Evolutionary conservation across 208 protist genomes (phyloP).

Genomic region (Phytomonas sp.): DNA sequence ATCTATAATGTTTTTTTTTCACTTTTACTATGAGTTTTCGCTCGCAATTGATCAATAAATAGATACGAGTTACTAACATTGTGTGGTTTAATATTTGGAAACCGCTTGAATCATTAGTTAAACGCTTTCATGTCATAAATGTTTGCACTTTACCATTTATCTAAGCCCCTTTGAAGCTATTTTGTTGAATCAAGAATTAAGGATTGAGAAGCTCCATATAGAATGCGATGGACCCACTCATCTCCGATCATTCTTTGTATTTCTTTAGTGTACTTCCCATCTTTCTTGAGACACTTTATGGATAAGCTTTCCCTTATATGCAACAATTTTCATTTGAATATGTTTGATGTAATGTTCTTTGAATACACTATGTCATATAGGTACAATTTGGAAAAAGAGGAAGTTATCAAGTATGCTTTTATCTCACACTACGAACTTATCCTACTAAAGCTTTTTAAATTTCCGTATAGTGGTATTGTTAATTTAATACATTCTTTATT

Average conservation of each 20-base stretch:
- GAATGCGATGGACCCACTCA: neutral
- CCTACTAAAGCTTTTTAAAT: neutral
- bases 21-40: neutral
- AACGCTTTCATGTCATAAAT: neutral
- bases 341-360: neutral
- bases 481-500: neutral
- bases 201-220: neutral
- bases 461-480: slow-evolving; percentile 10
- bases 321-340: neutral
- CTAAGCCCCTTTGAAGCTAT: neutral
- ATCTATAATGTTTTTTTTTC: neutral
- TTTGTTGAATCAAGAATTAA: neutral
- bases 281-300: neutral
- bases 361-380: neutral
- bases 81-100: neutral
- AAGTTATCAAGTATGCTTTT: neutral
- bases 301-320: slow-evolving; percentile 2
- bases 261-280: no score
- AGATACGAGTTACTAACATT: neutral
- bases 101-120: neutral
- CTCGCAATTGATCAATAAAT: neutral
- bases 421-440: neutral
- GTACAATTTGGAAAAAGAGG: neutral
- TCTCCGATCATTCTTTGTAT: no score
- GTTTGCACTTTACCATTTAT: neutral